Evolutionary conservation across 768 basidiomycete genomes (phyloP).

Genomic region (Trametes coccinea): DNA sequence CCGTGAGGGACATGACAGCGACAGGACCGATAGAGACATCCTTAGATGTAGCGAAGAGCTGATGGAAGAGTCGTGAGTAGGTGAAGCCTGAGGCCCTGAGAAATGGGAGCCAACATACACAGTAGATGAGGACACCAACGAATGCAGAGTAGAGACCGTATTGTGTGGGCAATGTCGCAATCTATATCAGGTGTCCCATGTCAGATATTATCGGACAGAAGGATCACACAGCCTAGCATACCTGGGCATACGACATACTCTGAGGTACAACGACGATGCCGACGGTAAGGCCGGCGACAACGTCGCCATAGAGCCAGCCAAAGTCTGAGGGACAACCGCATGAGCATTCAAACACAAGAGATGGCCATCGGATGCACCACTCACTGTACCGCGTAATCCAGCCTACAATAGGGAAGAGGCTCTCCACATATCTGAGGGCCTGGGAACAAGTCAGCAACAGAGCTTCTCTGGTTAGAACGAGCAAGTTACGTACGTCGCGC

Average conservation of each 20-base stretch:
- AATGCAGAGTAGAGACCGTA: constrained; percentile 96
- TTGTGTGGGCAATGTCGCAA: constrained; percentile 80
- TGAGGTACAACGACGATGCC: constrained; percentile 96
- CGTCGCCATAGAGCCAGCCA: constrained; percentile 82
- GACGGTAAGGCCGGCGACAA: constrained; percentile 90
- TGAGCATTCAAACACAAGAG: background rate
- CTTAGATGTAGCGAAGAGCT: constrained; percentile 97
- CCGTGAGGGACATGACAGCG: constrained; percentile 94
- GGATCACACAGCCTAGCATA: constrained; percentile 28
- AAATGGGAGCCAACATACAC: constrained; percentile 45
- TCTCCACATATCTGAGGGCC: constrained; percentile 62
- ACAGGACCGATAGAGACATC: constrained; percentile 99
- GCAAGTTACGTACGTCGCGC: constrained; percentile 44
- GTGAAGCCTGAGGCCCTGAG: background rate
- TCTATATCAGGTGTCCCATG: constrained; percentile 42
- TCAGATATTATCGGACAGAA: background rate
- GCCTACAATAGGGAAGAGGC: constrained; percentile 80
- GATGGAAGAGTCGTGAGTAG: background rate
- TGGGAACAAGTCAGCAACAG: constrained; percentile 31
- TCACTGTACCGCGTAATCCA: constrained; percentile 90
- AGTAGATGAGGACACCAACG: constrained; percentile 83
- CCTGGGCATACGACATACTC: constrained; percentile 85
- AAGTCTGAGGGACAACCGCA: constrained; percentile 44
- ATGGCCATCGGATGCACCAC: constrained; percentile 26
- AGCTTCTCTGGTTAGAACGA: background rate